Evolutionary conservation across 2,329 filamentous ascomycete species (phyloP).

Genomic region (Ascochyta rabiei): DNA sequence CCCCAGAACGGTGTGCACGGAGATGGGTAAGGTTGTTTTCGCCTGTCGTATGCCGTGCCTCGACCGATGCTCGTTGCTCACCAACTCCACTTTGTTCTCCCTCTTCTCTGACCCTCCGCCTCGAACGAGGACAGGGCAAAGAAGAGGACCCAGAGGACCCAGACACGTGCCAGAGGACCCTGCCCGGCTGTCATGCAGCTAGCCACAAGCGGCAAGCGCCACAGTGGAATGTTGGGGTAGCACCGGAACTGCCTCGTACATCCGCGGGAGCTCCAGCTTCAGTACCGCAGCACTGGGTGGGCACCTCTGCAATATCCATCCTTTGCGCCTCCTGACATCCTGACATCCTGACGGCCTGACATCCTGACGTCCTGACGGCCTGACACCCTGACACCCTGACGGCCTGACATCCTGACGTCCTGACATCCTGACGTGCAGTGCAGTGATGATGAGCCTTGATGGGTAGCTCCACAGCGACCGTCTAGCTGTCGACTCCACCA

Average conservation of each 20-base stretch:
- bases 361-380: no score
- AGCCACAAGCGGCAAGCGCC: constrained; percentile 9
- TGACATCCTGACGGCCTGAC: no score
- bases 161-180: not conserved
- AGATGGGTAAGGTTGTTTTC: not conserved
- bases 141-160: not conserved
- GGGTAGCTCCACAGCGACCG: not conserved
- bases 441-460: not conserved
- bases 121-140: not conserved
- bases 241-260: constrained; percentile 4
- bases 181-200: constrained; percentile 8
- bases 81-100: not conserved
- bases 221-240: constrained; percentile 16
- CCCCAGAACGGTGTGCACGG: constrained; percentile 4
- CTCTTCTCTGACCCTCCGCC: constrained; percentile 2
- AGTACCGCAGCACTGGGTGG: constrained; percentile 1
- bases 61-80: not conserved
- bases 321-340: no score
- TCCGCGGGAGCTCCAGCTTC: not conserved
- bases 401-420: no score
- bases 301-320: not conserved
- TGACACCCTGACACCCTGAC: no score
- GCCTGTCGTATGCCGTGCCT: not conserved
- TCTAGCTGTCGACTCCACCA: constrained; percentile 9
- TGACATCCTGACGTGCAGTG: not conserved